Percentiles rank a stretch among this genome's conserved stretches.
Conservation (phyloP, 352 stramenopile genomes). For the Phytophthora aleatoria region DNA sequence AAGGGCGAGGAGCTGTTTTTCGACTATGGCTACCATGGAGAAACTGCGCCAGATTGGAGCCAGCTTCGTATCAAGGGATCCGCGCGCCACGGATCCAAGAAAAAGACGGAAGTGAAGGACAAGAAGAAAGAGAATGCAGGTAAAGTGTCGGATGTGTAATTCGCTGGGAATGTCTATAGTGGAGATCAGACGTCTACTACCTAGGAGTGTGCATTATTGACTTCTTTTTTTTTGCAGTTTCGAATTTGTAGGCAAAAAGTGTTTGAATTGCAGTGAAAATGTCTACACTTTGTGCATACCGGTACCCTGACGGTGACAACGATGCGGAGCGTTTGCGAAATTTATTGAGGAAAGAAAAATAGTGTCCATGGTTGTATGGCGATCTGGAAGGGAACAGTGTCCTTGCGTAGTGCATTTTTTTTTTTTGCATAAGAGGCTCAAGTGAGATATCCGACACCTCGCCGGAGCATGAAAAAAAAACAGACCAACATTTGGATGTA, state of each 20-base stretch:
- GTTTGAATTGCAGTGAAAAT: background rate
- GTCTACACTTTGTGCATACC: background rate
- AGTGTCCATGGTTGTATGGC: background rate
- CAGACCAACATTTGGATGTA: too few relatives aligned
- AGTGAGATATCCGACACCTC: too few relatives aligned
- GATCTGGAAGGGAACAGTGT: background rate
- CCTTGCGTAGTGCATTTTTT: too few relatives aligned
- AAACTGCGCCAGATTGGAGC: conserved; percentile 69
- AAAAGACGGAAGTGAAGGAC: conserved; percentile 25
- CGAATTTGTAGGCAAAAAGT: conserved; percentile 9
- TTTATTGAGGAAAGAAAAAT: background rate
- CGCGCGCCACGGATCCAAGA: conserved; percentile 22
- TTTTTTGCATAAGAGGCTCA: too few relatives aligned
- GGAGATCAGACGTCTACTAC: background rate
- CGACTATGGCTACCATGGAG: conserved; percentile 69
- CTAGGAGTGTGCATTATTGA: conserved; percentile 4
- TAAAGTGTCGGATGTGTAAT: conserved; percentile 2
- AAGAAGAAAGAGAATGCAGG: conserved; percentile 33
- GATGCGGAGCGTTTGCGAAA: background rate
- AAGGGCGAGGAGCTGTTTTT: conserved; percentile 79
- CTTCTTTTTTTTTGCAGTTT: conserved; percentile 1
- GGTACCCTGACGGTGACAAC: background rate
- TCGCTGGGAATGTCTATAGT: background rate
- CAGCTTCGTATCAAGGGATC: conserved; percentile 55
- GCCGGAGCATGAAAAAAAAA: too few relatives aligned